Evolutionary conservation across 2,329 filamentous ascomycete genomes (phyloP).

Genomic region (Colletotrichum sojae): DNA sequence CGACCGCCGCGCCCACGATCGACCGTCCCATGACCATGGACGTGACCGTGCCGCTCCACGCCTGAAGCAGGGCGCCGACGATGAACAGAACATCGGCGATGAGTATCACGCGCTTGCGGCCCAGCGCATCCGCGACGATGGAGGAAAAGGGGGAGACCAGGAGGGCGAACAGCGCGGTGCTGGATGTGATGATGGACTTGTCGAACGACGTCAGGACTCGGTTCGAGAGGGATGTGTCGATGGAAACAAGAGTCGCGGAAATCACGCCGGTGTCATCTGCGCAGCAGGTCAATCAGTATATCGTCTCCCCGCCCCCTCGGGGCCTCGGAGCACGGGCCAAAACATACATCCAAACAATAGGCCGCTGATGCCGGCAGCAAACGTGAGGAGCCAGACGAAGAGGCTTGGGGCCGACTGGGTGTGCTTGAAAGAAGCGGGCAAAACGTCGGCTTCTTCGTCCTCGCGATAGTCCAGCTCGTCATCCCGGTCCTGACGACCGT

Average conservation of each 20-base stretch:
- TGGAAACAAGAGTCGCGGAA: conserved; percentile 76
- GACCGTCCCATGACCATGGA: conserved; percentile 78
- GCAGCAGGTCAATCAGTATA: conserved; percentile 19
- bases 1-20: conserved; percentile 80
- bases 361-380: conserved; percentile 77
- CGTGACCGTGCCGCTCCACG: conserved; percentile 68
- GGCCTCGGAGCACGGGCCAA: conserved; percentile 3
- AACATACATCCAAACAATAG: conserved; percentile 77
- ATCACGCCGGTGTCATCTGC: conserved; percentile 78
- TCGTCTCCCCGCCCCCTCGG: neutral
- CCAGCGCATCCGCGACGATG: conserved; percentile 72
- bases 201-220: conserved; percentile 73
- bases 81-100: conserved; percentile 78
- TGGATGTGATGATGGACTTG: conserved; percentile 80
- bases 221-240: conserved; percentile 70
- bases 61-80: conserved; percentile 76
- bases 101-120: conserved; percentile 74
- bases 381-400: conserved; percentile 74
- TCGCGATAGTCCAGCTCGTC: conserved; percentile 44
- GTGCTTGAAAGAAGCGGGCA: conserved; percentile 40
- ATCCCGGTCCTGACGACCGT: conserved; percentile 47
- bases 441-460: conserved; percentile 46
- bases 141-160: conserved; percentile 75
- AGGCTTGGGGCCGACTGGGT: conserved; percentile 53
- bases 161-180: conserved; percentile 76